These are phyloP conservation scores for Spathaspora passalidarum DNA, from an alignment of 805 yeast species.

Conservation along the genomic window DNA sequence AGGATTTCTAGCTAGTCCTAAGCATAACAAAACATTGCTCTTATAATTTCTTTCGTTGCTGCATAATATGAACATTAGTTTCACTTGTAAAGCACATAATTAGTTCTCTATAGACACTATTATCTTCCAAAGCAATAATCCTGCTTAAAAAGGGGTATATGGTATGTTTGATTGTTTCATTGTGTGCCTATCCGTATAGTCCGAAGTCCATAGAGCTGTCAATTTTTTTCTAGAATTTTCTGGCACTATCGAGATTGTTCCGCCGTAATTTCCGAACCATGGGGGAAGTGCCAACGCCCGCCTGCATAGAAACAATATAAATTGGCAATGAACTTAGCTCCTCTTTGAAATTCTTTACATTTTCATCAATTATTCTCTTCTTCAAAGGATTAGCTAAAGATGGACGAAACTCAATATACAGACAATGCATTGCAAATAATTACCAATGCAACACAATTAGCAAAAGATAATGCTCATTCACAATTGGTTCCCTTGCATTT, in stretches of 20 bases:
- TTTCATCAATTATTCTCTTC: neutral
- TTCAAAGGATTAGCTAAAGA: constrained; percentile 11
- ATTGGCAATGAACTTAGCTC: neutral
- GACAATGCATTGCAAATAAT: constrained; percentile 87
- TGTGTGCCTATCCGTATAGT: neutral
- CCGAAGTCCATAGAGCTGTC: neutral
- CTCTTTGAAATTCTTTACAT: neutral
- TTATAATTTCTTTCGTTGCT: no score
- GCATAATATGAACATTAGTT: no score
- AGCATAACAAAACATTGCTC: no score
- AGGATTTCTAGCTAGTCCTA: no score
- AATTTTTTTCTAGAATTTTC: neutral
- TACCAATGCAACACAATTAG: constrained; percentile 75
- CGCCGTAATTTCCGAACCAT: neutral
- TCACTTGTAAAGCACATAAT: no score
- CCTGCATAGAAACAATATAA: neutral
- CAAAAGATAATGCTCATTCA: constrained; percentile 79
- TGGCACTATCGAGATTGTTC: neutral
- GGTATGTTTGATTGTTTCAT: no score
- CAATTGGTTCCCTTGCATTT: constrained; percentile 86
- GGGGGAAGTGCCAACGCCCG: no score
- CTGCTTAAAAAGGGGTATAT: no score
- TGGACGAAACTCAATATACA: constrained; percentile 80
- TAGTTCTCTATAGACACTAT: no score
- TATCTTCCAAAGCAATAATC: no score